Evolutionary conservation across 257 asterid genomes (phyloP), one percentile per base, ranked within the genome.

Genomic region (Lantana camara): DNA sequence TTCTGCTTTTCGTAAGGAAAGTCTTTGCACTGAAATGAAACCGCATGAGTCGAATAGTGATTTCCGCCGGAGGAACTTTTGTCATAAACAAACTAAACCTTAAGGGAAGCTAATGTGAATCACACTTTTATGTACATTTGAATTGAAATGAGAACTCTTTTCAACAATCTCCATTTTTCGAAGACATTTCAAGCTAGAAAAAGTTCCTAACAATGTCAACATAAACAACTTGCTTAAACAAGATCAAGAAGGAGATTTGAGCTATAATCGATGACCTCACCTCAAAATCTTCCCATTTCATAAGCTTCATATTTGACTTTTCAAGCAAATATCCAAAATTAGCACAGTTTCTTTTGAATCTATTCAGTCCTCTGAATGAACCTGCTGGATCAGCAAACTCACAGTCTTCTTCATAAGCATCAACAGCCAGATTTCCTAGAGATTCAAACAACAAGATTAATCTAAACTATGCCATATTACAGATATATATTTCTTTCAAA

Each of bases 311-410:
- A 66, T 84, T 71, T 24, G 96, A 83, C 50, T 61, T 79, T 32
- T 81, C 84, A 5, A 93, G 80, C n/a, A 93, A 89, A 59, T 86
- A 79, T 5, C 97, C 99, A 45, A 93, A 93, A 75, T 87, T 93
- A n/a, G 96, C 85, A 48, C 99, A 93, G 64, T 93, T 93, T 75
- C 99, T 84, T 52, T 90, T 90, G 77, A 90, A 90, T 37, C 97
- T 73, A 10, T 68, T 72, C 27, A 90, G 69, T 29, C 97, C 97
- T 75, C 74, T 73, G 78, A 93, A 93, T 3, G 97, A 90, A 72
- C 97, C 95, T 13, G 99, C 99, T 56, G 97, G 99, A 73, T 93
- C 99, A 21, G 99, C 99, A 77, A 93, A 93, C 70, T 93, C 97
- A 66, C 99, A 93, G 11, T 85, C 79, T 60, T 84, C 90, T 81